Conservation (phyloP, 2,329 filamentous ascomycete species). For the Colletotrichum tropicale region DNA sequence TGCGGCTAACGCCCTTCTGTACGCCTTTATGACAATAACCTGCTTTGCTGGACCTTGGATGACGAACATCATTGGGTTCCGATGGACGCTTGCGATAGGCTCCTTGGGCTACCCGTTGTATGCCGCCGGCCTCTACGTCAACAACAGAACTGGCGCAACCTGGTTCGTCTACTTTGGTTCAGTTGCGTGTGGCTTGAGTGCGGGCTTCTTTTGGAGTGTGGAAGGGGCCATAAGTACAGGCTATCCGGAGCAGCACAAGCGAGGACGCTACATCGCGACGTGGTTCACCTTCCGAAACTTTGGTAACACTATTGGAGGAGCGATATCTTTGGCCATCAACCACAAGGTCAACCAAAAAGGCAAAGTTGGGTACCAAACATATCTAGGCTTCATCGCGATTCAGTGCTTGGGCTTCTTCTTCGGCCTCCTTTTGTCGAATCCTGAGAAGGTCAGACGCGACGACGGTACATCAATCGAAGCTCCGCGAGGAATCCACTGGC, state of each 20-base stretch:
- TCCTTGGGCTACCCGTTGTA: constrained; percentile 67
- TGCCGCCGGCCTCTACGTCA: constrained; percentile 58
- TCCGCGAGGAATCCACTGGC: constrained; percentile 23
- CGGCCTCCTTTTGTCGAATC: constrained; percentile 46
- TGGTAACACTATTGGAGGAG: constrained; percentile 52
- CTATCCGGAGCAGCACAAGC: constrained; percentile 67
- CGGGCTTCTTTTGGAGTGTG: constrained; percentile 71
- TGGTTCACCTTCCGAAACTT: constrained; percentile 46
- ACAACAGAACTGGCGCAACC: constrained; percentile 60
- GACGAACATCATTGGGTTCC: constrained; percentile 40
- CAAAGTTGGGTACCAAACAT: constrained; percentile 41
- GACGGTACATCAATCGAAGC: constrained; percentile 42
- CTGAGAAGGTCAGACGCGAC: constrained; percentile 46
- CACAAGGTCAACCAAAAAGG: constrained; percentile 37
- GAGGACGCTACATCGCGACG: constrained; percentile 60
- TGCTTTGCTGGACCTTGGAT: constrained; percentile 44
- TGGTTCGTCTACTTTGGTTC: constrained; percentile 43
- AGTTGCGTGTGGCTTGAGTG: constrained; percentile 53
- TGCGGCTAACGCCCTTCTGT: constrained; percentile 49
- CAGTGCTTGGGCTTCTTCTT: constrained; percentile 48
- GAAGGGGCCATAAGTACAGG: constrained; percentile 69
- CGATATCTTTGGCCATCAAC: constrained; percentile 54
- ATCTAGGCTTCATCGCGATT: constrained; percentile 50
- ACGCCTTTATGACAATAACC: constrained; percentile 46
- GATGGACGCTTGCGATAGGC: constrained; percentile 43